Conservation (phyloP, 768 basidiomycete genomes). For the Mycena filopes region DNA sequence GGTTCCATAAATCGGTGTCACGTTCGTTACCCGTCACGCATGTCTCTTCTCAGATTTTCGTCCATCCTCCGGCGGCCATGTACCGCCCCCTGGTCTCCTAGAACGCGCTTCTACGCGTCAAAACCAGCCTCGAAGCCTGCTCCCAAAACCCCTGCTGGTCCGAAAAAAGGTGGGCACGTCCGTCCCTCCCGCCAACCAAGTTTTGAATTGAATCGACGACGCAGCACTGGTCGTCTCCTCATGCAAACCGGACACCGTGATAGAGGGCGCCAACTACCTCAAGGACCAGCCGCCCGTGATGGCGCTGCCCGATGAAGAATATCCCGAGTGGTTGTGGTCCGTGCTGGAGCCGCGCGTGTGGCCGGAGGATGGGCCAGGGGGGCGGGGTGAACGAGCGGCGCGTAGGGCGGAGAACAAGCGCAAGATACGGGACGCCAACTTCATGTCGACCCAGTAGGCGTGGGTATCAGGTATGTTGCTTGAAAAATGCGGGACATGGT, state of each 20-base stretch:
- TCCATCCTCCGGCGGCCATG: slow-evolving; percentile 18
- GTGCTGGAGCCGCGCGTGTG: slow-evolving; percentile 68
- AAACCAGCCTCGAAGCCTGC: neutral
- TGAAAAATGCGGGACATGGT: too few species aligned
- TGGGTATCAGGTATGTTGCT: slow-evolving; percentile 13
- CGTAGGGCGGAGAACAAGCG: slow-evolving; percentile 72
- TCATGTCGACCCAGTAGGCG: slow-evolving; percentile 81
- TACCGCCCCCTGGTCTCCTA: slow-evolving; percentile 1
- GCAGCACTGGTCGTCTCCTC: slow-evolving; percentile 59
- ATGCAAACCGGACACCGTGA: slow-evolving; percentile 75
- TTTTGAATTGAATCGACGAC: neutral
- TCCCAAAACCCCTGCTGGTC: neutral
- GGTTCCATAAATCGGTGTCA: too few species aligned
- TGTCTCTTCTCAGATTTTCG: slow-evolving; percentile 20
- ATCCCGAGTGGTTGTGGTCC: slow-evolving; percentile 92
- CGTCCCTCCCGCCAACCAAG: neutral
- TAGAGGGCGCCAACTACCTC: slow-evolving; percentile 85
- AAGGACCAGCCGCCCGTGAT: slow-evolving; percentile 84
- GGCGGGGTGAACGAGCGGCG: slow-evolving; percentile 66
- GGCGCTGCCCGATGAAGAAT: slow-evolving; percentile 83
- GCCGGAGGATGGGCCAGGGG: slow-evolving; percentile 80
- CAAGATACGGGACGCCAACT: slow-evolving; percentile 83
- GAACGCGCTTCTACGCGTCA: slow-evolving; percentile 24
- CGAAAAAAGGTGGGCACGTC: slow-evolving; percentile 11
- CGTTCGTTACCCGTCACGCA: slow-evolving; percentile 17